Base-by-base conservation (phyloP, 805 yeast genomes). In the Torulaspora microellipsoides region DNA sequence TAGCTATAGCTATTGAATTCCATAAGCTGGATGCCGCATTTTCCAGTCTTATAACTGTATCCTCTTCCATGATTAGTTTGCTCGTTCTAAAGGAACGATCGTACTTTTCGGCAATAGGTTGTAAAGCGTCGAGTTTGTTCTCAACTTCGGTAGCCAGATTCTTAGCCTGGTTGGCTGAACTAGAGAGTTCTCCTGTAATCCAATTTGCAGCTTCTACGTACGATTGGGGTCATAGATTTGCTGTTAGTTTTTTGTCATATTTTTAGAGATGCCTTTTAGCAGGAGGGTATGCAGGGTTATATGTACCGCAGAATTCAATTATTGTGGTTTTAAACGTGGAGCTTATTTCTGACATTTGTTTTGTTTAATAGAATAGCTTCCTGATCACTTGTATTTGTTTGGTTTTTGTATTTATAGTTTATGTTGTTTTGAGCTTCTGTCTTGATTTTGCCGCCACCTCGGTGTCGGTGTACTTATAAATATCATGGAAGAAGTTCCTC, bases 11-110 rank as follows among this genome's bases (percentile, higher is more conserved):
- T 1, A 64, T 45, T 1, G 60, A 38, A 45, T 71, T 72, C 76
- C 76, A 72, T 9, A 69, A 41, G 12, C 51, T 58, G 11, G 69
- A 59, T 1, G 68, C 62, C 8, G 59, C 45, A 29, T 54, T 48
- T 25, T 67, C 70, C 20, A 67, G 44, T 14, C 55, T 47, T 14
- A 53, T 31, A 1, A 50, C 20, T 1, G 49, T 13, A 1, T 53
- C 64, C 0, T 53, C 51, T 8, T 54, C 45, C 7, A 54, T 43
- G 2, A 45, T 41, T 2, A 55, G 46, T 3, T 55, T 52, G 8
- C 52, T 51, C 0, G 58, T 48, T 37, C 64, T 52, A 15, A 66
- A 51, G 3, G 62, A 45, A 7, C 63, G 45, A 15, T 60, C 64
- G 36, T 59, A 55, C 15, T 65, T 55, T 43, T 65, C 69, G 0